Evolutionary conservation across 2,329 filamentous ascomycete species (phyloP), one percentile per base, ranked within the genome.

Genomic region (Aureobasidium sp.): DNA sequence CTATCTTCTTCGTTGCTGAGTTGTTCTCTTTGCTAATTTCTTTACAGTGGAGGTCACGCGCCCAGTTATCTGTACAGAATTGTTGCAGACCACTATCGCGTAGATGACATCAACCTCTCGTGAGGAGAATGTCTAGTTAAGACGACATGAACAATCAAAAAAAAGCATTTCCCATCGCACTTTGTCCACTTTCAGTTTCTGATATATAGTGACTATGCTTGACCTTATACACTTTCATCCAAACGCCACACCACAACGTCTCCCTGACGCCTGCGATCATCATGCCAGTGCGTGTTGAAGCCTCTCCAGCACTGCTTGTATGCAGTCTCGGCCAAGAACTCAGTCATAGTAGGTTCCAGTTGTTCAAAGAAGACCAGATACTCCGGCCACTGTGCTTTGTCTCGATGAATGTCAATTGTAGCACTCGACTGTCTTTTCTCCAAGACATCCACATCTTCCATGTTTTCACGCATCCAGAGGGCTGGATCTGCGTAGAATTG

Each of bases 401-500:
- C 36, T 0, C 65, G 69, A 37, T 66, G 66, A 41, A 45, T 44
- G n/a, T 60, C 12, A 12, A 49, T 25, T 3, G n/a, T 11, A n/a
- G 2, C 15, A 25, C n/a, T 20, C 1, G 4, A 12, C 17, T 4
- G 57, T 20, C 48, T 15, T 5, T 27, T n/a, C n/a, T 29, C 25
- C 1, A 58, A 8, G 8, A 15, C 49, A 55, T 27, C 69, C 29
- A 48, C n/a, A 25, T 49, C 53, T 6, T 62, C 62, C 78, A 81
- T 79, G 55, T 79, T 73, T 5, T 65, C 64, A 0, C 69, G 61
- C n/a, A 80, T 63, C 78, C 78, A 80, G 1, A 53, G 59, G 3
- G 44, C 63, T 1, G 87, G 84, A 64, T 88, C 74, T 11, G 79
- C 82, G 75, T 96, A 97, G 78, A 99, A 99, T 48, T 87, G 82